Conservation (phyloP, 306 rosid species). For the Senna tora region DNA sequence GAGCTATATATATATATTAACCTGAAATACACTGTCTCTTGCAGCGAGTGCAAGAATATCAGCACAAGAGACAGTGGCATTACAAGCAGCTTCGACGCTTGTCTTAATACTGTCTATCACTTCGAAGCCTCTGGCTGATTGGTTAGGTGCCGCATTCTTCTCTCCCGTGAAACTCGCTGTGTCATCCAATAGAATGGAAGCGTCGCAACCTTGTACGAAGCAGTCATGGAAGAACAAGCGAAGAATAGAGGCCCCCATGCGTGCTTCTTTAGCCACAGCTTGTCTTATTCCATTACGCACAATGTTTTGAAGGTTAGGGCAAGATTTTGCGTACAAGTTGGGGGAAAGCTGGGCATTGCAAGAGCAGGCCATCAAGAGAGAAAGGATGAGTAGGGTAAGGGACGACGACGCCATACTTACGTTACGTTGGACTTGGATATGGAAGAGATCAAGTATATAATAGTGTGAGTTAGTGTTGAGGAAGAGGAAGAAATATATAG, state of each 20-base stretch:
- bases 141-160: constrained; percentile 67
- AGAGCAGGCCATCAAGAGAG: constrained; percentile 41
- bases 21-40: constrained; percentile 72
- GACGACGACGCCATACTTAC: no score
- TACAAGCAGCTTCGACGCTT: constrained; percentile 72
- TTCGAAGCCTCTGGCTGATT: constrained; percentile 64
- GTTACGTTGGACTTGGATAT: no score
- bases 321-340: constrained; percentile 55
- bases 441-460: no score
- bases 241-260: constrained; percentile 78
- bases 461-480: not conserved
- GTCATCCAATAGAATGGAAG: constrained; percentile 68
- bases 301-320: constrained; percentile 54
- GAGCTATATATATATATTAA: no score
- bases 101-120: constrained; percentile 77
- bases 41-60: constrained; percentile 84
- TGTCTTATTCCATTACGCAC: constrained; percentile 54
- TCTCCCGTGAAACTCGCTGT: constrained; percentile 63
- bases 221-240: constrained; percentile 93
- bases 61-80: constrained; percentile 73
- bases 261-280: constrained; percentile 51
- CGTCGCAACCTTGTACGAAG: constrained; percentile 92
- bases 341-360: constrained; percentile 63
- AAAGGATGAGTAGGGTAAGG: no score
- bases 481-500: not conserved